Conservation (phyloP, 805 yeast species). For the Gaillardinia entomophila region DNA sequence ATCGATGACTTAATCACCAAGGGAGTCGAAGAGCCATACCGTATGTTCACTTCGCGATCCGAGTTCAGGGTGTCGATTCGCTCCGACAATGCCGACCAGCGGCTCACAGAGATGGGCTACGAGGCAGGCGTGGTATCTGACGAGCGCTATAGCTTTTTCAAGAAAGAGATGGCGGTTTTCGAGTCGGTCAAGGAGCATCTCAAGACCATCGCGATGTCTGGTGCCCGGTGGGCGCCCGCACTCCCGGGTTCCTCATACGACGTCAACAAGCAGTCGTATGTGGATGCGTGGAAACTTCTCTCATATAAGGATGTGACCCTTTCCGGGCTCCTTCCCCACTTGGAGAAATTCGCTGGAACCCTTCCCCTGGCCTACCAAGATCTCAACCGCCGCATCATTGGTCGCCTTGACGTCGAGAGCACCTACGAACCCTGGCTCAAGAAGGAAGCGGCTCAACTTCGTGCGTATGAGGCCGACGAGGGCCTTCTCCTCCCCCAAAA, state of each 20-base stretch:
- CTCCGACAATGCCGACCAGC: conserved; percentile 87
- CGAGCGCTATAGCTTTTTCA: conserved; percentile 47
- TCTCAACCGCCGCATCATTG: conserved; percentile 37
- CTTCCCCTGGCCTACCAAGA: conserved; percentile 20
- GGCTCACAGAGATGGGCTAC: conserved; percentile 70
- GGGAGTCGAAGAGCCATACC: conserved; percentile 94
- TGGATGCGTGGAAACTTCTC: conserved; percentile 65
- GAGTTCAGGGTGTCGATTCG: conserved; percentile 88
- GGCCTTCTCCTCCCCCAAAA: conserved; percentile 60
- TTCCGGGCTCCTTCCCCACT: conserved; percentile 22
- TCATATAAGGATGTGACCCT: conserved; percentile 43
- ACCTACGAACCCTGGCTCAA: conserved; percentile 75
- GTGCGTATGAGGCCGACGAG: conserved; percentile 83
- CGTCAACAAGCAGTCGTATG: conserved; percentile 32
- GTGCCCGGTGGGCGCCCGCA: conserved; percentile 56
- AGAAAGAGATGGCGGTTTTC: conserved; percentile 39
- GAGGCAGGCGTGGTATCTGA: conserved; percentile 61
- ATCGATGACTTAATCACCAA: conserved; percentile 91
- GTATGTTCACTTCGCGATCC: conserved; percentile 96
- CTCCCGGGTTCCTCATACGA: conserved; percentile 45
- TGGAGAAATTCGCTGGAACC: conserved; percentile 13
- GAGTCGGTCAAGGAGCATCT: conserved; percentile 42
- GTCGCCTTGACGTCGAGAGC: conserved; percentile 72
- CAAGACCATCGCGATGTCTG: conserved; percentile 39
- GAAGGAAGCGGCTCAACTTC: conserved; percentile 65